These are phyloP conservation scores for Trametes hirsuta DNA, from an alignment of 1,284 basidiomycete genomes.

Conservation along the genomic window DNA sequence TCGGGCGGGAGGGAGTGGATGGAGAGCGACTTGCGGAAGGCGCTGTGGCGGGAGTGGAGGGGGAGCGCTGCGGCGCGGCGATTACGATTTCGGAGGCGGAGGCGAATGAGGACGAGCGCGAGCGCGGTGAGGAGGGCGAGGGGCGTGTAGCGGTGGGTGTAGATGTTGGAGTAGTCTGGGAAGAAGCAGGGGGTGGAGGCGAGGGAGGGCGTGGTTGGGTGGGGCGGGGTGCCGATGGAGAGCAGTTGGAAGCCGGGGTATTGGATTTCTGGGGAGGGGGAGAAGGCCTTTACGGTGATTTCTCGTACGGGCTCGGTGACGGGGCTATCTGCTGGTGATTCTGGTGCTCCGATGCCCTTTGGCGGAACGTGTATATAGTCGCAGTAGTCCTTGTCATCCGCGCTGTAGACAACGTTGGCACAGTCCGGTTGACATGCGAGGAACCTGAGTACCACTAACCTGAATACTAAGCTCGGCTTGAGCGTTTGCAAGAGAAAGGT, in stretches of 20 bases:
- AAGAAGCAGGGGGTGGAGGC: slow-evolving; percentile 55
- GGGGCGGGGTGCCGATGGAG: slow-evolving; percentile 58
- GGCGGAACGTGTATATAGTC: slow-evolving; percentile 56
- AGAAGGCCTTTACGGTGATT: slow-evolving; percentile 84
- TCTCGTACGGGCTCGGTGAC: slow-evolving; percentile 41
- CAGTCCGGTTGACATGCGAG: neutral
- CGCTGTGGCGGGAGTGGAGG: slow-evolving; percentile 6
- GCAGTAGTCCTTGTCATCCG: slow-evolving; percentile 90
- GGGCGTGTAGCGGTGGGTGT: slow-evolving; percentile 50
- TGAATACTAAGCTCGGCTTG: slow-evolving; percentile 71
- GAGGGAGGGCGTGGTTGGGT: slow-evolving; percentile 26
- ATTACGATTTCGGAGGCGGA: slow-evolving; percentile 31
- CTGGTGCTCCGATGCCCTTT: slow-evolving; percentile 41
- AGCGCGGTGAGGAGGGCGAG: slow-evolving; percentile 41
- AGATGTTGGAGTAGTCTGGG: slow-evolving; percentile 56
- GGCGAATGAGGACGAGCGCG: slow-evolving; percentile 32
- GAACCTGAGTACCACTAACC: slow-evolving; percentile 46
- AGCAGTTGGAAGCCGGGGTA: slow-evolving; percentile 87
- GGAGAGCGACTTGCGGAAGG: slow-evolving; percentile 31
- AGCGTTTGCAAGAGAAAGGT: slow-evolving; percentile 69
- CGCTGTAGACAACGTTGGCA: slow-evolving; percentile 47
- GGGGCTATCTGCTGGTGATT: neutral
- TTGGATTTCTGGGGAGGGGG: slow-evolving; percentile 77
- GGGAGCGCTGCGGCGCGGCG: slow-evolving; percentile 58
- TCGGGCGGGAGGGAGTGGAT: slow-evolving; percentile 68